Conservation (phyloP, 2,329 filamentous ascomycete species). For the Penicillium paneum region DNA sequence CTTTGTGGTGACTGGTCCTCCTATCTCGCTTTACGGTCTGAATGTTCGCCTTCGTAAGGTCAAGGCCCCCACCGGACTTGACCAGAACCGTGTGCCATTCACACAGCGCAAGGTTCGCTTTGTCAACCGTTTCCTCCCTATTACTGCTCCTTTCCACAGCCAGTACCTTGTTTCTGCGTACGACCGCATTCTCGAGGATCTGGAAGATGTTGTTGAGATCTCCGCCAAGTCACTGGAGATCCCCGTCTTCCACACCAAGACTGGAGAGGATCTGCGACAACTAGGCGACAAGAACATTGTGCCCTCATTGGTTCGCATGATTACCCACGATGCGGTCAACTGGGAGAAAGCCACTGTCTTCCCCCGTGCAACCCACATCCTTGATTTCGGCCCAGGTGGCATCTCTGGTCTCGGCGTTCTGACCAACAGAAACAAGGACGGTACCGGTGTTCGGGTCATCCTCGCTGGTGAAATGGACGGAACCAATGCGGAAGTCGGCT, state of each 20-base stretch:
- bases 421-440: conserved; percentile 98
- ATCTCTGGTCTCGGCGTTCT: conserved; percentile 94
- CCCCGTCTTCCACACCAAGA: conserved; percentile 85
- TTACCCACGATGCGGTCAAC: conserved; percentile 88
- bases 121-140: conserved; percentile 93
- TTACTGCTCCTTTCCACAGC: conserved; percentile 98
- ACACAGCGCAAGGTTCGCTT: conserved; percentile 96
- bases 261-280: conserved; percentile 75
- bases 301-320: conserved; percentile 81
- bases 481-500: conserved; percentile 85
- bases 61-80: conserved; percentile 94
- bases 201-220: conserved; percentile 78
- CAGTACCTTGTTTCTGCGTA: conserved; percentile 83
- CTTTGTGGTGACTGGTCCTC: conserved; percentile 92
- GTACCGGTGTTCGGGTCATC: conserved; percentile 93
- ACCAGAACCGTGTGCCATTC: conserved; percentile 90
- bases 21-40: conserved; percentile 91
- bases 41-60: conserved; percentile 94
- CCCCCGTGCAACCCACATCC: conserved; percentile 82
- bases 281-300: conserved; percentile 74
- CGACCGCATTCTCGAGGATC: conserved; percentile 77
- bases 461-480: conserved; percentile 91
- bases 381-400: conserved; percentile 95
- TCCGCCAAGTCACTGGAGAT: conserved; percentile 71
- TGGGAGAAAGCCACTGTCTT: conserved; percentile 96